These are phyloP conservation scores for Lepidopterella palustris DNA, from an alignment of 495 filamentous ascomycete genomes.

Conservation along the genomic window DNA sequence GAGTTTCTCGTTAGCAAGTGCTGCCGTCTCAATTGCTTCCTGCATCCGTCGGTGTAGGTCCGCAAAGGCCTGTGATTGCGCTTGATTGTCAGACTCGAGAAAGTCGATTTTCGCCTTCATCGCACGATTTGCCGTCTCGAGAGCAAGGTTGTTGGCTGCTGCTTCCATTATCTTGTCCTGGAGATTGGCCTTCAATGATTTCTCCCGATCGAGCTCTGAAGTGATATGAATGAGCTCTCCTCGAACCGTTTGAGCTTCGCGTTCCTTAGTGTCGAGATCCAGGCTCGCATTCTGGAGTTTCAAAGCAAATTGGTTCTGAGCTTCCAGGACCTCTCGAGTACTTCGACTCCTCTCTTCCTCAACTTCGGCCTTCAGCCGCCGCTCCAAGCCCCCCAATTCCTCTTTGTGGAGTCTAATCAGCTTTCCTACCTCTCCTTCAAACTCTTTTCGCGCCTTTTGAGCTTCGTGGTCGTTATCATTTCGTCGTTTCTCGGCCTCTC, in stretches of 20 bases:
- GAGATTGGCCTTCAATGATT: slow-evolving; percentile 47
- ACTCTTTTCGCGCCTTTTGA: slow-evolving; percentile 30
- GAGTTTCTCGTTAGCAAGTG: slow-evolving; percentile 70
- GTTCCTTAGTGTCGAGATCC: slow-evolving; percentile 58
- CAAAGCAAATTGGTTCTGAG: slow-evolving; percentile 53
- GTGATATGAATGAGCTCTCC: slow-evolving; percentile 51
- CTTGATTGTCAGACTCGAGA: slow-evolving; percentile 79
- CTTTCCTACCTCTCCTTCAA: slow-evolving; percentile 29
- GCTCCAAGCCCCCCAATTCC: slow-evolving; percentile 30
- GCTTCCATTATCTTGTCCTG: slow-evolving; percentile 58
- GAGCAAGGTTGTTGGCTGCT: slow-evolving; percentile 52
- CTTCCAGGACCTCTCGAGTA: slow-evolving; percentile 57
- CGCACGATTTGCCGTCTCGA: slow-evolving; percentile 69
- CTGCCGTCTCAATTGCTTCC: slow-evolving; percentile 62
- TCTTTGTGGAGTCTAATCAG: slow-evolving; percentile 30
- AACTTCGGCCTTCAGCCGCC: slow-evolving; percentile 28
- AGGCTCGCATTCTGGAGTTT: slow-evolving; percentile 59
- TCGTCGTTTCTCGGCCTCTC: slow-evolving; percentile 21
- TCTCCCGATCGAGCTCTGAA: slow-evolving; percentile 45
- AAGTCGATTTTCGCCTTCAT: slow-evolving; percentile 76
- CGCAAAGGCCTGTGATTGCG: slow-evolving; percentile 73
- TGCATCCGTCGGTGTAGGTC: slow-evolving; percentile 69
- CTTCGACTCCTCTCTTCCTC: slow-evolving; percentile 51
- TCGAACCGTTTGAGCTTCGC: slow-evolving; percentile 45
- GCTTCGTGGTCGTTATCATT: slow-evolving; percentile 39